These are phyloP conservation scores for Mrakia hoshinonis DNA, from an alignment of 768 basidiomycete species.

Conservation along the genomic window DNA sequence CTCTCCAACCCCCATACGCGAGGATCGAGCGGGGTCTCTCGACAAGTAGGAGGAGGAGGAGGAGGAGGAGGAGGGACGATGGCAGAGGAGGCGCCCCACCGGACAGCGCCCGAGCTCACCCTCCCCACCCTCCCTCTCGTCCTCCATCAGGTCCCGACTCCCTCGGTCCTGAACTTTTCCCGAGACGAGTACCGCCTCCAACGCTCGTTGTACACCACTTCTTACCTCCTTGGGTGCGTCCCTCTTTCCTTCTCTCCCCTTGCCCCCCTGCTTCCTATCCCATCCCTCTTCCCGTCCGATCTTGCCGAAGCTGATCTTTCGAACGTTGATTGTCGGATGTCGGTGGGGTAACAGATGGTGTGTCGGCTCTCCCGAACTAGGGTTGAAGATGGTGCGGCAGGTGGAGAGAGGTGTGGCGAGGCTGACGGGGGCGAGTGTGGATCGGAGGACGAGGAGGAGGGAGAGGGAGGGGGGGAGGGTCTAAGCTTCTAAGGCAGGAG, in stretches of 20 bases:
- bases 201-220: neutral
- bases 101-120: no score
- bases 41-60: no score
- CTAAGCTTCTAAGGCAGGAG: no score
- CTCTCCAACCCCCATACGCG: no score
- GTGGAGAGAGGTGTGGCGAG: neutral
- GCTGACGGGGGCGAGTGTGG: neutral
- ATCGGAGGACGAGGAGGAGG: neutral
- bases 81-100: no score
- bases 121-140: neutral
- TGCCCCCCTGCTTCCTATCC: neutral
- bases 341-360: neutral
- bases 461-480: neutral
- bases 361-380: neutral
- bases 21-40: no score
- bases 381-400: neutral
- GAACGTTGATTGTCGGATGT: no score
- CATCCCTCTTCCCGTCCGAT: neutral
- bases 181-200: neutral
- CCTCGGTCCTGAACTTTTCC: neutral
- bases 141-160: neutral
- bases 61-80: no score
- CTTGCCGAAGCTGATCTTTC: neutral
- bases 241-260: neutral
- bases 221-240: neutral